phyloP scores from a whole-genome alignment of 176 grass and related monocot species.

The maize (Zea mays) region Zm-B73-REFERENCE-NAM-5.0 NC_050098.1:13501001-13501500 shows the following conservation, averaged over 20 bases:
- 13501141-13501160: conserved; percentile 64
- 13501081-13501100: conserved; percentile 65
- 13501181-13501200: conserved; percentile 62
- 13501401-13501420: not conserved
- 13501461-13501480: not conserved
- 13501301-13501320: conserved; percentile 39
- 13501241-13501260: conserved; percentile 91
- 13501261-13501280: conserved; percentile 65
- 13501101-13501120: conserved; percentile 81
- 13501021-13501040: conserved; percentile 72
- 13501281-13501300: conserved; percentile 61
- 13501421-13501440: not conserved
- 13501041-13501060: conserved; percentile 71
- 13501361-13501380: conserved; percentile 58
- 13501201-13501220: conserved; percentile 62
- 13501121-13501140: conserved; percentile 68
- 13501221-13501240: conserved; percentile 78
- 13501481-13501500: not conserved
- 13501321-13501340: conserved; percentile 77
- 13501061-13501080: conserved; percentile 70
- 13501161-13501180: conserved; percentile 72
- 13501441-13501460: not conserved
- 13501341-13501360: conserved; percentile 63
- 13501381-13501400: conserved; percentile 59
- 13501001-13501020: conserved; percentile 76